Base-by-base conservation (phyloP, 202 grass and related monocot genomes). In the Musa balbisiana region DNA sequence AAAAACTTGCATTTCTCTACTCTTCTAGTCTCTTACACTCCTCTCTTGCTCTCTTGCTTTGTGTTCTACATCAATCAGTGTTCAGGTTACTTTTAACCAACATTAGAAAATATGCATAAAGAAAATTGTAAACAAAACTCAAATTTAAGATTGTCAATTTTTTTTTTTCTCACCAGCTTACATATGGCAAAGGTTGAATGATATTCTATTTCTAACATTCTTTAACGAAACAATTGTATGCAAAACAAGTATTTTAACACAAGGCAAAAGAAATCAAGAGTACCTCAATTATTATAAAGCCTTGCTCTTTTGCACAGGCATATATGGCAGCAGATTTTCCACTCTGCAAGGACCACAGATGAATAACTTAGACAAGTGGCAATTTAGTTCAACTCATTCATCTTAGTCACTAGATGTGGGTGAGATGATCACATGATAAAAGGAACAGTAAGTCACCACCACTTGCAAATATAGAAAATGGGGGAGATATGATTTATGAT, bases 211-310 rank as follows among this genome's bases (percentile, higher is more conserved):
- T 56, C 54, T 13, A 52, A 53, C 15, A 73, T 73, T 52, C 8
- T 53, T 24, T 11, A 54, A 54, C 11, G 43, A 1, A 54, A 54
- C 9, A 62, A 63, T 51, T 70, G 67, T 51, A 51, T 70, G 15
- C 15, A 20, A n/a, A 52, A 12, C 43, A 64, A 23, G 56, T 52
- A 16, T n/a, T 16, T 49, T 55, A 52, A 50, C 8, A 23, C 0
- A 14, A 59, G 23, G 43, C 9, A 63, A 29, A 76, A 24, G 50
- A 79, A 51, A 26, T 72, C 21, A 19, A n/a, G 21, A 75, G 69
- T 89, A 97, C 94, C 94, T 97, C 94, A 82, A 97, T 90, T 76
- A 97, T 73, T 83, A 84, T 81, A 87, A 97, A 97, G 22, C 88
- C 90, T 79, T 91, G 88, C 79, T 97, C 90, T 86, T 82, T 97